phyloP scores from a whole-genome alignment of 495 filamentous ascomycete species.

The Neurospora sp. region DNA sequence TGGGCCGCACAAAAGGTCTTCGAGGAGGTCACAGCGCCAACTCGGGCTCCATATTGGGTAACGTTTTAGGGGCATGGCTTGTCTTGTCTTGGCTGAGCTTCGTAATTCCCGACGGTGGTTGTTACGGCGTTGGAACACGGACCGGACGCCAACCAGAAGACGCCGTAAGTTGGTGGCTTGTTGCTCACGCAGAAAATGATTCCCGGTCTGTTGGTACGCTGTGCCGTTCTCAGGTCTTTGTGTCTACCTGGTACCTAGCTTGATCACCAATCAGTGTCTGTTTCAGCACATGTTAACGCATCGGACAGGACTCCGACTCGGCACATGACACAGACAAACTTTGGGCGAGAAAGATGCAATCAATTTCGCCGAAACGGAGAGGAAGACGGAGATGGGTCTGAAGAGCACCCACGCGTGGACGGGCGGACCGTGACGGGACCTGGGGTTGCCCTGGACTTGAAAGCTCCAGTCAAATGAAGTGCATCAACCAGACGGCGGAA shows the following conservation, averaged over 20 bases:
- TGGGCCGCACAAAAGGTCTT: background rate
- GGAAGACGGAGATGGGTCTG: background rate
- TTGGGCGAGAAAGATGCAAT: background rate
- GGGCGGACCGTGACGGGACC: background rate
- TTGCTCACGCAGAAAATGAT: background rate
- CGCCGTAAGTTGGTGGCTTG: background rate
- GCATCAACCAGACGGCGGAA: background rate
- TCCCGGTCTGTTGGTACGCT: background rate
- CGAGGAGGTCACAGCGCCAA: background rate
- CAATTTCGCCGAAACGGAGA: background rate
- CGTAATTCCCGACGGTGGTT: background rate
- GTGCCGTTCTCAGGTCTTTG: background rate
- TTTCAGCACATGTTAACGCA: background rate
- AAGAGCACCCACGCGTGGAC: background rate
- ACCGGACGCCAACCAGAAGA: background rate
- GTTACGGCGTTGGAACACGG: background rate
- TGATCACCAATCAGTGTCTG: background rate
- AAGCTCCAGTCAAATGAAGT: background rate
- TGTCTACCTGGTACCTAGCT: background rate
- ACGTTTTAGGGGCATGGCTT: background rate
- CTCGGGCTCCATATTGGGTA: background rate
- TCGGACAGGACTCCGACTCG: background rate
- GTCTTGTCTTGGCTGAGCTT: background rate
- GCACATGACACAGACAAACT: background rate
- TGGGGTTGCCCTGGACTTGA: background rate